phyloP scores from a whole-genome alignment of 1,139 yeast genomes.

The Entelexis sorbosivorans region DNA sequence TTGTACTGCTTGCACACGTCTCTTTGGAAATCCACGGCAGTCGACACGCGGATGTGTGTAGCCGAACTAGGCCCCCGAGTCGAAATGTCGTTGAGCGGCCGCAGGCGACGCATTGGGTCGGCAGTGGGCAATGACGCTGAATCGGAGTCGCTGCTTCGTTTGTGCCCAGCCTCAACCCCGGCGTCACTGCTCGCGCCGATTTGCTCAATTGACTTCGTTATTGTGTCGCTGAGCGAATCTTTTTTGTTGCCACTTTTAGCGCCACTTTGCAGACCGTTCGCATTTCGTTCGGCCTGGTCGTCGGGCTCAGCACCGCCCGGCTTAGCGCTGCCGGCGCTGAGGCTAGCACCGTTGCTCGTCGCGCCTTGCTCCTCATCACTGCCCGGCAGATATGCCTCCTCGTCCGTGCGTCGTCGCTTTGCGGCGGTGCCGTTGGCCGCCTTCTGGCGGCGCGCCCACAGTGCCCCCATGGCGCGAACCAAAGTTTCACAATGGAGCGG shows the following conservation, averaged over 20 bases:
- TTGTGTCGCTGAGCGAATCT: neutral
- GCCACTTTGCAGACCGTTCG: too few relatives aligned
- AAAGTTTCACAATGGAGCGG: neutral
- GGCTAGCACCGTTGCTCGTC: neutral
- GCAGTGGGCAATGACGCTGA: too few relatives aligned
- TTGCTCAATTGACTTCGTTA: neutral
- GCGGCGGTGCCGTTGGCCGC: neutral
- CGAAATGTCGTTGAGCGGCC: too few relatives aligned
- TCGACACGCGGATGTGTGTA: constrained; percentile 33
- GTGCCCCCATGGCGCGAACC: neutral
- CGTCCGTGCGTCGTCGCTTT: neutral
- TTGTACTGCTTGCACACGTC: constrained; percentile 90
- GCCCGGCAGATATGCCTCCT: neutral
- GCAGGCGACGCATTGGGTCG: too few relatives aligned
- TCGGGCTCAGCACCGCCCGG: too few relatives aligned
- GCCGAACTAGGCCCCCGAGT: neutral
- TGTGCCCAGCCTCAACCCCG: neutral
- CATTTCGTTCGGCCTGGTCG: too few relatives aligned
- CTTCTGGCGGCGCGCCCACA: constrained; percentile 5
- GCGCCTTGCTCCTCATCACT: neutral
- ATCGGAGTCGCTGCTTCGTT: too few relatives aligned
- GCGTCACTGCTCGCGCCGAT: neutral
- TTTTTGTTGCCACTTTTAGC: too few relatives aligned
- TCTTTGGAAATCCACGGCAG: constrained; percentile 67
- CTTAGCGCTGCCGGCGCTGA: neutral